Evolutionary conservation across 208 protist species (phyloP).

Genomic region (Naegleria fowleri): DNA sequence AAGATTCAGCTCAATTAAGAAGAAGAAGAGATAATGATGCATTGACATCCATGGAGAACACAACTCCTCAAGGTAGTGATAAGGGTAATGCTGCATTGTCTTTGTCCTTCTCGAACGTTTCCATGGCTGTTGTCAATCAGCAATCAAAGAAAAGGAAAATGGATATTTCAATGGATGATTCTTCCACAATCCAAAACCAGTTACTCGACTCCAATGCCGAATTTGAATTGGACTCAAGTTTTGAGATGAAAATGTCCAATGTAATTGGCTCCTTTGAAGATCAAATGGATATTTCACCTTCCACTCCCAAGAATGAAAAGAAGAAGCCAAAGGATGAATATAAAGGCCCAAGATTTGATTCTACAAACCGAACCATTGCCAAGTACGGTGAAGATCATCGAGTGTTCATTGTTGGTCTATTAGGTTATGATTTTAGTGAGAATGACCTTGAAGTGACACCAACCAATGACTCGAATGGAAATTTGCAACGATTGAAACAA

Average conservation of each 20-base stretch:
- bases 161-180: background rate
- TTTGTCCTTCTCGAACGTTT: background rate
- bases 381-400: background rate
- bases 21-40: background rate
- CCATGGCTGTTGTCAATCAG: background rate
- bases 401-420: background rate
- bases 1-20: background rate
- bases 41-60: background rate
- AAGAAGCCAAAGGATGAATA: background rate
- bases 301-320: no score
- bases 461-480: background rate
- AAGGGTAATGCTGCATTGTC: background rate
- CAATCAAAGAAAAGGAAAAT: background rate
- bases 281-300: background rate
- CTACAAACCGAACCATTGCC: background rate
- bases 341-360: background rate
- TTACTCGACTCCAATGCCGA: background rate
- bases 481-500: background rate
- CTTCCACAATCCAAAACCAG: background rate
- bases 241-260: background rate
- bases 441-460: background rate
- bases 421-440: background rate
- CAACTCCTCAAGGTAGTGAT: background rate
- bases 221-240: background rate
- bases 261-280: background rate